Conservation (phyloP, 2,329 filamentous ascomycete genomes). For the Ophidiomyces ophidiicola region DNA sequence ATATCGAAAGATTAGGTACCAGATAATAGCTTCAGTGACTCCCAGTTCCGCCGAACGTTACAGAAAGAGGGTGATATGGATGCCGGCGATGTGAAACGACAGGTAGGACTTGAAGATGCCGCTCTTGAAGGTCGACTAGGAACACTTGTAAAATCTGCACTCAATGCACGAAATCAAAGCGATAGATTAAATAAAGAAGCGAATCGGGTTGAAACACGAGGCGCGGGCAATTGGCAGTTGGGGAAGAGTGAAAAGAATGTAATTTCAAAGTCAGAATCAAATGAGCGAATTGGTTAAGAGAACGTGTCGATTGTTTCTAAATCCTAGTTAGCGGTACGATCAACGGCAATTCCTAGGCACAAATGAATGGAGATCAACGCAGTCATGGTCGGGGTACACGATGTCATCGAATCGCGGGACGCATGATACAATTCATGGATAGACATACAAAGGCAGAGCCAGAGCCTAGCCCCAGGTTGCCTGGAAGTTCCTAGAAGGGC, state of each 20-base stretch:
- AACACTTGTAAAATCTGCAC: background rate
- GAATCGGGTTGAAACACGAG: background rate
- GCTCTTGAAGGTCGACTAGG: background rate
- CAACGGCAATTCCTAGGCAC: background rate
- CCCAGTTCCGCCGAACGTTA: slow-evolving; percentile 5
- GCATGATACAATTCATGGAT: slow-evolving; percentile 3
- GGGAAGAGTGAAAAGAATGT: background rate
- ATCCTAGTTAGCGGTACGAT: slow-evolving; percentile 1
- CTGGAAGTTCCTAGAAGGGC: background rate
- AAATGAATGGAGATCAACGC: background rate
- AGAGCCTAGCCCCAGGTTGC: background rate
- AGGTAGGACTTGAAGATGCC: background rate
- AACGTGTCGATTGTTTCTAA: slow-evolving; percentile 1
- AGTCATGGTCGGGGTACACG: background rate
- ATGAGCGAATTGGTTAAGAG: slow-evolving; percentile 2
- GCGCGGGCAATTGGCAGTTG: slow-evolving; percentile 1
- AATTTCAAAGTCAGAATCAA: background rate
- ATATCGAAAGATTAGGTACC: slow-evolving; percentile 4
- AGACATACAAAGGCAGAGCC: background rate
- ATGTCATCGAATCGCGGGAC: background rate
- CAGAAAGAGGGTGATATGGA: background rate
- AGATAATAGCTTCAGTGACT: background rate
- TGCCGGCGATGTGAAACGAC: slow-evolving; percentile 3
- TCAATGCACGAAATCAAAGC: background rate
- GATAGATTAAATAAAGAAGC: background rate